Percentiles rank a stretch among this genome's conserved stretches.
phyloP scores from a whole-genome alignment of 23 red algal genomes.

The Gracilaria gracilis region DNA sequence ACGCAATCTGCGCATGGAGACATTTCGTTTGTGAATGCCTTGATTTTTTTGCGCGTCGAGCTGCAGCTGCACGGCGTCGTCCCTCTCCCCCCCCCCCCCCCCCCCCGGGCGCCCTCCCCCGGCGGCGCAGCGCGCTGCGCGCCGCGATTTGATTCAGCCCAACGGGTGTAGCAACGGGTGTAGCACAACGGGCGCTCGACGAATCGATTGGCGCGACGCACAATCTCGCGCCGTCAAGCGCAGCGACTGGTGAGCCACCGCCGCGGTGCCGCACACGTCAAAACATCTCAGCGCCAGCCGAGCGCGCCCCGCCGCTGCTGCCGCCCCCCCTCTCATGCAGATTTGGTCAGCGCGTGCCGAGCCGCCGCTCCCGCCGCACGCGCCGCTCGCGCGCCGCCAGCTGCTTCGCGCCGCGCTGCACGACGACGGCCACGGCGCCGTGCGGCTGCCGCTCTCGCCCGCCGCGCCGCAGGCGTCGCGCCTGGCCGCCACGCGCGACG shows the following conservation, averaged over 20 bases:
- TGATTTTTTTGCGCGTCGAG: neutral
- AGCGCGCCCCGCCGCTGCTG: too few species aligned
- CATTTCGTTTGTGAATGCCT: neutral
- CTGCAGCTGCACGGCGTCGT: neutral
- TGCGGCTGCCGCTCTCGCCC: conserved; percentile 28
- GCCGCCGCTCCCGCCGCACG: neutral
- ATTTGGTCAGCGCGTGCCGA: neutral
- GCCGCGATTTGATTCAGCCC: neutral
- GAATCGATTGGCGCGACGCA: neutral
- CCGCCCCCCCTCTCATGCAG: too few species aligned
- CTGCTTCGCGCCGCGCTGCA: conserved; percentile 43
- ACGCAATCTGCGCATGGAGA: neutral
- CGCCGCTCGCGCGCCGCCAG: neutral
- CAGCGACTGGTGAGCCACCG: neutral
- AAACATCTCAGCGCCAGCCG: too few species aligned
- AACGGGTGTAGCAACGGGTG: neutral
- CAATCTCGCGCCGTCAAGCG: neutral
- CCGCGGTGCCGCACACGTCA: too few species aligned
- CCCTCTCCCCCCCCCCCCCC: too few species aligned
- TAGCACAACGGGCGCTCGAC: neutral
- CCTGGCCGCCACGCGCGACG: conserved; percentile 19
- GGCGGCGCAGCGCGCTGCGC: too few species aligned
- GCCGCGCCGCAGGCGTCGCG: conserved; percentile 32
- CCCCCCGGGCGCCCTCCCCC: too few species aligned
- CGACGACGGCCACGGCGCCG: neutral